A percentile compares a stretch with the other conserved stretches of the same genome.
Evolutionary conservation across 805 yeast species (phyloP).

Genomic region (Candida nanaspora): DNA sequence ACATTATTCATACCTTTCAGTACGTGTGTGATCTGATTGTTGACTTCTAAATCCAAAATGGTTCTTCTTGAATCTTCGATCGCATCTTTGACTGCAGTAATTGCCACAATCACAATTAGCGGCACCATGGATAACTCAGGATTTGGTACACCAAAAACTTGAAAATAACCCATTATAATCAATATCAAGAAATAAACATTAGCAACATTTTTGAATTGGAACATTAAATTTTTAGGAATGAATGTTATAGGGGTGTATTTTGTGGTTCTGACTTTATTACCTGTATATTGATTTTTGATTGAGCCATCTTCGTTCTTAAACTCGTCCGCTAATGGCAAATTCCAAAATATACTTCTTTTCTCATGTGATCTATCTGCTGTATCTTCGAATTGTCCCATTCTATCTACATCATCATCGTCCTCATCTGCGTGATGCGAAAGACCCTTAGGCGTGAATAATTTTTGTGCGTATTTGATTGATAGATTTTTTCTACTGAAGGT

Average conservation of each 20-base stretch:
- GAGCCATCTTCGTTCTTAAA: background rate
- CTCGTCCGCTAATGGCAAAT: conserved; percentile 43
- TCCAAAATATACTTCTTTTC: conserved; percentile 49
- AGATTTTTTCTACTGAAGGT: conserved; percentile 33
- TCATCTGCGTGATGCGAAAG: background rate
- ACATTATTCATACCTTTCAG: conserved; percentile 47
- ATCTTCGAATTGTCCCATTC: conserved; percentile 17
- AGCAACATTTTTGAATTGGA: conserved; percentile 54
- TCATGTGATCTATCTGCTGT: conserved; percentile 2
- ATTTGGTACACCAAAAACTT: conserved; percentile 64
- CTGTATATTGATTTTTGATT: conserved; percentile 26
- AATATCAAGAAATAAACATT: conserved; percentile 50
- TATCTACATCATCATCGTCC: conserved; percentile 16
- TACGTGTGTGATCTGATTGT: conserved; percentile 55
- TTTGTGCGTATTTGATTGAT: conserved; percentile 14
- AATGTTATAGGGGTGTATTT: conserved; percentile 55
- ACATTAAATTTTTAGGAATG: conserved; percentile 46
- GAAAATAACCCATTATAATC: conserved; percentile 51
- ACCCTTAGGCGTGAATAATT: conserved; percentile 9
- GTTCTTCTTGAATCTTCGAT: conserved; percentile 70
- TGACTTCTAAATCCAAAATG: conserved; percentile 57
- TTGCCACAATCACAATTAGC: conserved; percentile 65
- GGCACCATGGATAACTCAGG: conserved; percentile 80
- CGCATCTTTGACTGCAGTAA: conserved; percentile 73
- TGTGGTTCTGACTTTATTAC: conserved; percentile 57